Conservation (phyloP, 306 rosid genomes). For the Lathyrus tuberosus region DNA sequence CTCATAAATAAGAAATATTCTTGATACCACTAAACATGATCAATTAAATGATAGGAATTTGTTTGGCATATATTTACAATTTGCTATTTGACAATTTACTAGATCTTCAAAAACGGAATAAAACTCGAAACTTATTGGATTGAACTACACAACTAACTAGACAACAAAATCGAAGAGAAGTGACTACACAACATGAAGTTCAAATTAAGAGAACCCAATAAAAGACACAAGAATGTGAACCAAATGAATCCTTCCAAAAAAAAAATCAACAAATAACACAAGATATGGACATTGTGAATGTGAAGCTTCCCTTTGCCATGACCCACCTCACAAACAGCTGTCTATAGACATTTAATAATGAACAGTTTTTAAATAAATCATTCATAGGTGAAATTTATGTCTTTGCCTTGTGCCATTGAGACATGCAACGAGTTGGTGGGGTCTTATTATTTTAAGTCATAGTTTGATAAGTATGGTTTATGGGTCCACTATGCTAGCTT, state of each 20-base stretch:
- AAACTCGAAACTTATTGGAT: slow-evolving; percentile 3
- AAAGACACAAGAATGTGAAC: slow-evolving; percentile 28
- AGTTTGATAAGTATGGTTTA: neutral
- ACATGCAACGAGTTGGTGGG: slow-evolving; percentile 46
- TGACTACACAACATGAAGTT: slow-evolving; percentile 37
- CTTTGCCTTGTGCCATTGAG: slow-evolving; percentile 45
- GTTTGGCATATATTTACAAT: slow-evolving; percentile 5
- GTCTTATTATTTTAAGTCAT: slow-evolving; percentile 19
- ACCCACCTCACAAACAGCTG: slow-evolving; percentile 46
- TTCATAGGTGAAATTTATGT: slow-evolving; percentile 52
- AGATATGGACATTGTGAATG: slow-evolving; percentile 12
- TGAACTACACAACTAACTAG: slow-evolving; percentile 31
- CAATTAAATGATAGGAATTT: slow-evolving; percentile 4
- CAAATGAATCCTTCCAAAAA: slow-evolving; percentile 34
- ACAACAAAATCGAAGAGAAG: slow-evolving; percentile 41
- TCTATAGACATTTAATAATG: slow-evolving; percentile 47
- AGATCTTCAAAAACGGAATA: slow-evolving; percentile 27
- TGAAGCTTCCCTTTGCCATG: slow-evolving; percentile 29
- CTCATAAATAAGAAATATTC: neutral
- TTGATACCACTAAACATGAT: neutral
- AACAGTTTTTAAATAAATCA: slow-evolving; percentile 42
- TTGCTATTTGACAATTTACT: slow-evolving; percentile 8
- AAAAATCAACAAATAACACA: slow-evolving; percentile 7
- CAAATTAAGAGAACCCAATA: slow-evolving; percentile 32
- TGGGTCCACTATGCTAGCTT: slow-evolving; percentile 28